Percentiles rank a stretch among this genome's conserved stretches.
These are phyloP conservation scores for Mycena latifolia DNA, from an alignment of 768 basidiomycete species.

Conservation along the genomic window DNA sequence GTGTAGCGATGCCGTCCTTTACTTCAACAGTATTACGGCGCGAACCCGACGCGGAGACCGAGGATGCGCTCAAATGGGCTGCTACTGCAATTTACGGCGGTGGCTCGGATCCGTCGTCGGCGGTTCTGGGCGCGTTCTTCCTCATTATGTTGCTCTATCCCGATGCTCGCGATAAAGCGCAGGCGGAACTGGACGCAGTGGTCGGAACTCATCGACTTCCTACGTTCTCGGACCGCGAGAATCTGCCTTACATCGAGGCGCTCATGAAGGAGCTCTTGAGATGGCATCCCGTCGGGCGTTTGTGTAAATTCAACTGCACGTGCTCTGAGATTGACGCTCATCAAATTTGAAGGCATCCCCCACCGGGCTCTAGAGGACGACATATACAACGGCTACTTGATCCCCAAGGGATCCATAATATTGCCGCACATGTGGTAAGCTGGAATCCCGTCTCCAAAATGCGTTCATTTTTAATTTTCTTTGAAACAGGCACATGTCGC, in stretches of 20 bases:
- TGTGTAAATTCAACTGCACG: slow-evolving; percentile 40
- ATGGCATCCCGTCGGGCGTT: slow-evolving; percentile 43
- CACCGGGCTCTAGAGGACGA: slow-evolving; percentile 35
- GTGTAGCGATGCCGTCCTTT: slow-evolving; percentile 52
- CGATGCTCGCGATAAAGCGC: slow-evolving; percentile 45
- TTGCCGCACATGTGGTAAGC: slow-evolving; percentile 30
- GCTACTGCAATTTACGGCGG: slow-evolving; percentile 39
- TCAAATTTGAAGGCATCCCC: slow-evolving; percentile 23
- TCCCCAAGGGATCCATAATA: slow-evolving; percentile 31
- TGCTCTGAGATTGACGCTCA: neutral
- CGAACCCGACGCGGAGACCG: slow-evolving; percentile 47
- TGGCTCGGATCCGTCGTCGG: slow-evolving; percentile 50
- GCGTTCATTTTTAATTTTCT: neutral
- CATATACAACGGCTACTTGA: slow-evolving; percentile 39
- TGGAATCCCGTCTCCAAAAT: neutral
- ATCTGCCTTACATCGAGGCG: slow-evolving; percentile 46
- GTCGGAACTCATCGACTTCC: slow-evolving; percentile 47
- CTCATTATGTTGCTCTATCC: slow-evolving; percentile 47
- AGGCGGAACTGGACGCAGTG: slow-evolving; percentile 48
- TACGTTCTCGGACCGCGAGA: slow-evolving; percentile 41
- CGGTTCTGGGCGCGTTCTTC: slow-evolving; percentile 45
- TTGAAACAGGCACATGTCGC: slow-evolving; percentile 40
- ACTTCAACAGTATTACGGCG: slow-evolving; percentile 54
- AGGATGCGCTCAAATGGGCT: slow-evolving; percentile 56
- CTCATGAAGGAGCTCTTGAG: slow-evolving; percentile 47